A percentile compares a stretch with the other conserved stretches of the same genome.
Evolutionary conservation across 106 monocot genomes (phyloP).

Genomic region (Dendrobium chrysotoxum): DNA sequence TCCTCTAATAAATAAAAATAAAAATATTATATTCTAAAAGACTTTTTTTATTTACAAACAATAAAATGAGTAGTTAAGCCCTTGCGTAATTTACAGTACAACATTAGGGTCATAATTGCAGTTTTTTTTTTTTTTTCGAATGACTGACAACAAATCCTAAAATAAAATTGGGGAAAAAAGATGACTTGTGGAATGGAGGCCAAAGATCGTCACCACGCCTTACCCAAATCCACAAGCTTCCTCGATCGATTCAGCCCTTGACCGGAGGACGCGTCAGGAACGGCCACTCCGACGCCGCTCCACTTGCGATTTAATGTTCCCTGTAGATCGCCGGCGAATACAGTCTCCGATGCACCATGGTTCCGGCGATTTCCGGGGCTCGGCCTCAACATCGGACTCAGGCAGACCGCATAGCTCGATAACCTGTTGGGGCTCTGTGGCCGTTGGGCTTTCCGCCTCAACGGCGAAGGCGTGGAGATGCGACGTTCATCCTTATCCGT

Average conservation of each 20-base stretch:
- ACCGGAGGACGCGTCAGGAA: not conserved
- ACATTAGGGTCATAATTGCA: no score
- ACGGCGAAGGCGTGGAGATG: slow-evolving; percentile 27
- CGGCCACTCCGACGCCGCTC: slow-evolving; percentile 7
- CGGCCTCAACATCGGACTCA: slow-evolving; percentile 51
- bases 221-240: slow-evolving; percentile 53
- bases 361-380: slow-evolving; percentile 22
- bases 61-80: no score
- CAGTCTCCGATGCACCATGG: slow-evolving; percentile 16
- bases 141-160: no score
- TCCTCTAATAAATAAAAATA: no score
- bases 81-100: no score
- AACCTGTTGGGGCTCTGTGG: slow-evolving; percentile 12
- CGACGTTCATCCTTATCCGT: slow-evolving; percentile 18
- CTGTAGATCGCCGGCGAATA: slow-evolving; percentile 18
- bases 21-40: no score
- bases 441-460: slow-evolving; percentile 13
- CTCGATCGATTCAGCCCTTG: slow-evolving; percentile 41
- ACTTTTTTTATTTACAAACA: no score
- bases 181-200: not conserved
- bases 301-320: slow-evolving; percentile 8
- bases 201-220: slow-evolving; percentile 28
- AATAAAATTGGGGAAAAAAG: not conserved
- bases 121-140: no score
- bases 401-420: slow-evolving; percentile 38